A percentile compares a stretch with the other conserved stretches of the same genome.
Conservation (phyloP, 2,329 filamentous ascomycete species). For the Tolypocladium sp. region DNA sequence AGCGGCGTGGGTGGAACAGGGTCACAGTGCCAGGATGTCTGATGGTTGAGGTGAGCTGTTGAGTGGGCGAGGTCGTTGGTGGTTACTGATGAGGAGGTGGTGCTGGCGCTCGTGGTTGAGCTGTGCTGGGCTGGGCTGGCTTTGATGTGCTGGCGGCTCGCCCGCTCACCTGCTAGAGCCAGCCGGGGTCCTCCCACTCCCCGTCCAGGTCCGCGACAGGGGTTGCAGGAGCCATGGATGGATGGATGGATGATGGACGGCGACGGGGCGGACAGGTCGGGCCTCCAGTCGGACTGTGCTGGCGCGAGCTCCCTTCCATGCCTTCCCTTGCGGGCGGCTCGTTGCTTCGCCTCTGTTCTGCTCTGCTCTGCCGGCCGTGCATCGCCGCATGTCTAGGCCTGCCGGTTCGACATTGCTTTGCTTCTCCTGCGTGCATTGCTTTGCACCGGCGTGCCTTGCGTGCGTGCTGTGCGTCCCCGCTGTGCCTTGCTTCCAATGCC, state of each 20-base stretch:
- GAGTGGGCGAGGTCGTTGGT: not conserved
- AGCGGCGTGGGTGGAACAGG: slow-evolving; percentile 5
- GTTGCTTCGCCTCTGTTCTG: not conserved
- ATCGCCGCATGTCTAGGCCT: not conserved
- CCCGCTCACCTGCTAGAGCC: not conserved
- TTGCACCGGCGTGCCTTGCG: not conserved
- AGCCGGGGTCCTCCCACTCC: not conserved
- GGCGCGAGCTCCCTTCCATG: slow-evolving; percentile 1
- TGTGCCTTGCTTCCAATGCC: not conserved
- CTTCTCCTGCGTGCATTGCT: not conserved
- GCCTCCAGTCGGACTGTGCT: slow-evolving; percentile 1
- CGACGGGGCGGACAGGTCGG: not conserved
- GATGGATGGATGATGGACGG: not conserved
- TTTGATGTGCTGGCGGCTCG: slow-evolving; percentile 3
- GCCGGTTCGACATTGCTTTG: not conserved
- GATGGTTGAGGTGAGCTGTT: not conserved
- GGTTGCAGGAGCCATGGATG: not conserved
- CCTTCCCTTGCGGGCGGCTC: not conserved
- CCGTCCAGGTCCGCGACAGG: not conserved
- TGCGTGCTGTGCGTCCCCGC: not conserved
- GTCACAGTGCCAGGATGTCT: slow-evolving; percentile 3
- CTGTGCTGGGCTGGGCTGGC: slow-evolving; percentile 3
- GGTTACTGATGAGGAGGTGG: not conserved
- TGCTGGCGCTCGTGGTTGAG: slow-evolving; percentile 12
- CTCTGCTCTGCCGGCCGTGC: not conserved